phyloP scores from a whole-genome alignment of 768 basidiomycete genomes.

The Exidia glandulosa region DNA sequence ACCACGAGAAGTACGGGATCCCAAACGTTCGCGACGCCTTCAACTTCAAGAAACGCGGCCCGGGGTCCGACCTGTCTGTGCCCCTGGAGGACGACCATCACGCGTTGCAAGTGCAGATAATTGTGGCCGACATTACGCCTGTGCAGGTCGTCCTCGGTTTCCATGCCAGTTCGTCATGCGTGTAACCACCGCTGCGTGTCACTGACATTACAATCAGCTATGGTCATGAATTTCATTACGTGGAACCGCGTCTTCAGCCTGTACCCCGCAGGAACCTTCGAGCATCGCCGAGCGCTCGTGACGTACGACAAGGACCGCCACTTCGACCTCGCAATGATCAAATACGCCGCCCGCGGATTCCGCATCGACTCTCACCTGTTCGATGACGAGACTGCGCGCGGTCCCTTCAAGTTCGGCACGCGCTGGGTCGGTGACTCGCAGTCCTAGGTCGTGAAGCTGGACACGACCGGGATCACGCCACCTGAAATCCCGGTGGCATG shows the following conservation, averaged over 20 bases:
- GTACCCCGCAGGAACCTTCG: conserved; percentile 31
- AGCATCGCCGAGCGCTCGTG: conserved; percentile 19
- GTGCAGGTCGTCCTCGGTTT: conserved; percentile 31
- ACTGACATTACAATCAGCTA: conserved; percentile 15
- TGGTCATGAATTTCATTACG: conserved; percentile 35
- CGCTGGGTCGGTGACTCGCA: conserved; percentile 23
- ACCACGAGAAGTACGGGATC: conserved; percentile 10
- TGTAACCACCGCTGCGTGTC: neutral
- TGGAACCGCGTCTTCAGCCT: conserved; percentile 29
- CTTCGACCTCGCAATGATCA: conserved; percentile 6
- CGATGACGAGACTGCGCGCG: neutral
- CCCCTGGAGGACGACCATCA: neutral
- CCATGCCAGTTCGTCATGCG: conserved; percentile 9
- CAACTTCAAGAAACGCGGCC: conserved; percentile 19
- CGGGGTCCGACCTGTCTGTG: too few relatives aligned
- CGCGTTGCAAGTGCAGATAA: conserved; percentile 28
- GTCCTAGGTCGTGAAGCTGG: conserved; percentile 22
- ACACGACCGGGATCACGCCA: conserved; percentile 4
- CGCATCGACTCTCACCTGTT: conserved; percentile 3
- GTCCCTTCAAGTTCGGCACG: conserved; percentile 11
- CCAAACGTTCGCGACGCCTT: conserved; percentile 20
- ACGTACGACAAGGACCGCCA: too few relatives aligned
- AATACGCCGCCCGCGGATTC: conserved; percentile 31
- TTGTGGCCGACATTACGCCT: conserved; percentile 22
- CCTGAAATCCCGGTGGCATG: too few relatives aligned